Percentiles rank a stretch among this genome's conserved stretches.
Evolutionary conservation across 768 basidiomycete genomes (phyloP).

Genomic region (Macrolepiota dolichaula): DNA sequence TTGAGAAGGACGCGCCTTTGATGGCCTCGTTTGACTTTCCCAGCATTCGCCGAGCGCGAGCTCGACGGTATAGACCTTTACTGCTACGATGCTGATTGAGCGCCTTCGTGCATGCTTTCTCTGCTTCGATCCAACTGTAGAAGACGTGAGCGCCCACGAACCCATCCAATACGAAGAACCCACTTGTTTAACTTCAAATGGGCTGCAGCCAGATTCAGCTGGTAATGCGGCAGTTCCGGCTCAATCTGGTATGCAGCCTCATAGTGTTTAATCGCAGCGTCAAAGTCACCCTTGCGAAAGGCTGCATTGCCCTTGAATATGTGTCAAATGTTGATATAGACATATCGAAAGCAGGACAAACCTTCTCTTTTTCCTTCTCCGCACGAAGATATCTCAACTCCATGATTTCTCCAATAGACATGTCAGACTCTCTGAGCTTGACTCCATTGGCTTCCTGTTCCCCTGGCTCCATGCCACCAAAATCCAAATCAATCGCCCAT

Average conservation of each 20-base stretch:
- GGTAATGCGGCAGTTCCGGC: constrained; percentile 72
- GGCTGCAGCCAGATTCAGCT: constrained; percentile 74
- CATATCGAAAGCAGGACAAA: constrained; percentile 23
- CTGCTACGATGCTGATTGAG: constrained; percentile 62
- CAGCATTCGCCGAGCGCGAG: constrained; percentile 62
- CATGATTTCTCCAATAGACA: constrained; percentile 74
- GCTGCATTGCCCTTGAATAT: constrained; percentile 57
- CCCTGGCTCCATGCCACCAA: constrained; percentile 30
- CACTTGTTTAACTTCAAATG: constrained; percentile 70
- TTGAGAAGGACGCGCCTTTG: constrained; percentile 37
- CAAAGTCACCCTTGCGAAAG: constrained; percentile 61
- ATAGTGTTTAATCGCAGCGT: constrained; percentile 54
- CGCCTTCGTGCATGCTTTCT: constrained; percentile 65
- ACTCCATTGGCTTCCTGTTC: constrained; percentile 43
- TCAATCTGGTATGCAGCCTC: constrained; percentile 60
- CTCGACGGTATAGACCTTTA: constrained; percentile 70
- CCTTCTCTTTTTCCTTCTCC: constrained; percentile 69
- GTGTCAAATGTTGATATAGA: not conserved
- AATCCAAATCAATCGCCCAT: constrained; percentile 72
- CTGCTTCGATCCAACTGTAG: constrained; percentile 67
- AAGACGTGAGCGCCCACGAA: constrained; percentile 6
- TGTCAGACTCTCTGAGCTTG: constrained; percentile 42
- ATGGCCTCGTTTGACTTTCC: constrained; percentile 54
- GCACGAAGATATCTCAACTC: constrained; percentile 71
- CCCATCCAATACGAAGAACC: constrained; percentile 19